These are phyloP conservation scores for Hygrocybe coccinea DNA, from an alignment of 768 basidiomycete species.

Conservation along the genomic window DNA sequence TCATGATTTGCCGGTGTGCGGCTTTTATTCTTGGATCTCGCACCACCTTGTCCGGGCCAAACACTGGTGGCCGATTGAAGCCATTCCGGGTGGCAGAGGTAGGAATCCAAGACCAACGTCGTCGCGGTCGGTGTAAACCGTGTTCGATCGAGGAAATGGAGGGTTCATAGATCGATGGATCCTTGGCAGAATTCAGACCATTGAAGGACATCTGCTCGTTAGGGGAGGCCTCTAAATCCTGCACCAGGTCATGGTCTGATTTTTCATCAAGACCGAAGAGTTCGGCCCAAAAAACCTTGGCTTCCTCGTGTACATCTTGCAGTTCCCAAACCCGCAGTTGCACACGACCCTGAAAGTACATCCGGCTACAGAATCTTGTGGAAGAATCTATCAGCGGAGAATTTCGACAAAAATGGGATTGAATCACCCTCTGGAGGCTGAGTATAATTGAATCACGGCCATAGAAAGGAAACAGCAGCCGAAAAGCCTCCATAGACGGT, in stretches of 20 bases:
- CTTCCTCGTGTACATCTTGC: conserved; percentile 27
- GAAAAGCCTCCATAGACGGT: conserved; percentile 31
- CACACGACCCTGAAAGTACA: conserved; percentile 31
- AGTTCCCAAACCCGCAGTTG: conserved; percentile 40
- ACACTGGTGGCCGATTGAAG: conserved; percentile 29
- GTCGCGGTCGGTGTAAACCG: background rate
- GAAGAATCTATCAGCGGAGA: background rate
- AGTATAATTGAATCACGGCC: conserved; percentile 31
- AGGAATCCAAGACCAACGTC: conserved; percentile 5
- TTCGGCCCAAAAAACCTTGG: conserved; percentile 16
- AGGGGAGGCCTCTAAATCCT: background rate
- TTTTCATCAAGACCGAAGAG: conserved; percentile 8
- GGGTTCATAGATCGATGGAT: background rate
- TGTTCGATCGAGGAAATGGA: background rate
- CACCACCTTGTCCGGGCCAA: conserved; percentile 38
- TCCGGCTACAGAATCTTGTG: conserved; percentile 31
- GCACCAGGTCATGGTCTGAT: background rate
- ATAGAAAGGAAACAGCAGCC: conserved; percentile 25
- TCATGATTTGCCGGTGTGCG: conserved; percentile 29
- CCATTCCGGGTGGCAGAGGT: conserved; percentile 6
- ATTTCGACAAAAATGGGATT: background rate
- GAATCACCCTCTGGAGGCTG: conserved; percentile 30
- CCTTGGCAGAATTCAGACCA: too few species aligned
- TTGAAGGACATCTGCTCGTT: background rate
- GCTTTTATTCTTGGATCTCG: conserved; percentile 34